Percentiles rank a stretch among this genome's conserved stretches.
These are phyloP conservation scores for Cryptococcus jaspeensis DNA, from an alignment of 1,284 basidiomycete genomes.

Conservation along the genomic window DNA sequence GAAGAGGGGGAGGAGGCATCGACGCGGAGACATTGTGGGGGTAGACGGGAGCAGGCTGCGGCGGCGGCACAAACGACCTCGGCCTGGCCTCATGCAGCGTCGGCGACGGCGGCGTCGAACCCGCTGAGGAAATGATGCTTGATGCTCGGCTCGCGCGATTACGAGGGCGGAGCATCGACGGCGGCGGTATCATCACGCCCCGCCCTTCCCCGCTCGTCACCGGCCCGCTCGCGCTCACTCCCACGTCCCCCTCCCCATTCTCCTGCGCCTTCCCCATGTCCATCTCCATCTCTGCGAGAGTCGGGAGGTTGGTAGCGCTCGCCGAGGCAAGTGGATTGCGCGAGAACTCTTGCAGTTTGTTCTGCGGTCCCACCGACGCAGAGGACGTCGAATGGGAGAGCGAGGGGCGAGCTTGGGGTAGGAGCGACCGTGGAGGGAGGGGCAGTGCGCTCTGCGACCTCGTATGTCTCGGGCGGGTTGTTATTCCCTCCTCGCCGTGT, in stretches of 20 bases:
- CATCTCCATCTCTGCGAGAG: constrained; percentile 22
- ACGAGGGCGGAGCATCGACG: constrained; percentile 9
- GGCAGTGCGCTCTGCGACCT: constrained; percentile 32
- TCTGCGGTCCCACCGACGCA: neutral
- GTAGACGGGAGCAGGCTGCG: neutral
- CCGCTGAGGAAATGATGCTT: neutral
- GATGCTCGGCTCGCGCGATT: constrained; percentile 4
- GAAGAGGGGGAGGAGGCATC: constrained; percentile 3
- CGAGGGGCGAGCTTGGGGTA: neutral
- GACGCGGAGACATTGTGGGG: neutral
- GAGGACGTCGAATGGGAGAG: constrained; percentile 1
- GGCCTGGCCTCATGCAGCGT: neutral
- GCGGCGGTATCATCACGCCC: constrained; percentile 7
- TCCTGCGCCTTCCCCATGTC: neutral
- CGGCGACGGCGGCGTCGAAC: constrained; percentile 4
- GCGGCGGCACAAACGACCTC: constrained; percentile 12
- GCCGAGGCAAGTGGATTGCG: constrained; percentile 31
- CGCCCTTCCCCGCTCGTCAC: neutral
- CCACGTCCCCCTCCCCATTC: neutral
- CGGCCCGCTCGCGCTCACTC: constrained; percentile 3
- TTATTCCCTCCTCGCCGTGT: no score
- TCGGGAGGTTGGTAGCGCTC: constrained; percentile 26
- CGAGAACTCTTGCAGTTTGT: constrained; percentile 28
- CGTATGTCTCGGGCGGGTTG: constrained; percentile 5
- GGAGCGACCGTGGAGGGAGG: neutral